A percentile compares a stretch with the other conserved stretches of the same genome.
Conservation (phyloP, 345 rosid species). For the Populus ilicifolia region DNA sequence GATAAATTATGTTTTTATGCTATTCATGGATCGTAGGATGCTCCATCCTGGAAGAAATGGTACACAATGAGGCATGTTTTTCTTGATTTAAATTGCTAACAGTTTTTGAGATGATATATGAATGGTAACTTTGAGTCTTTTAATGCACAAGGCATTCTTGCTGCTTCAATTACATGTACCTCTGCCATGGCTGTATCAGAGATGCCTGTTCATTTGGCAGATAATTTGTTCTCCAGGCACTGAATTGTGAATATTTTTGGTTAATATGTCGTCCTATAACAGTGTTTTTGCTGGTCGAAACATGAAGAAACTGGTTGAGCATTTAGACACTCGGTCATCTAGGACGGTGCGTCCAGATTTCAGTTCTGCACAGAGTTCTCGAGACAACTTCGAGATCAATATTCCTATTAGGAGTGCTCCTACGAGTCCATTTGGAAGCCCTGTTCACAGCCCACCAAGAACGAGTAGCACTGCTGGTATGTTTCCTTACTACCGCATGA, state of each 20-base stretch:
- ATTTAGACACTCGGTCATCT: conserved; percentile 23
- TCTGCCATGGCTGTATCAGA: not conserved
- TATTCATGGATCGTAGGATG: not conserved
- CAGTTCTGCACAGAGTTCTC: conserved; percentile 25
- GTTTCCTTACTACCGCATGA: conserved; percentile 35
- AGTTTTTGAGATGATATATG: not conserved
- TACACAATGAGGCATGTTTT: not conserved
- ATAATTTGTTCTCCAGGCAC: not conserved
- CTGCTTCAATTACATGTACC: not conserved
- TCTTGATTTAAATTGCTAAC: not conserved
- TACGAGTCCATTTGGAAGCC: conserved; percentile 58
- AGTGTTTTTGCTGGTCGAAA: conserved; percentile 37
- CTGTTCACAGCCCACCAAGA: conserved; percentile 54
- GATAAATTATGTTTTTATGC: not conserved
- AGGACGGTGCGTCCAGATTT: conserved; percentile 24
- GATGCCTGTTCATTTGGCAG: not conserved
- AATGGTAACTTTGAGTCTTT: not conserved
- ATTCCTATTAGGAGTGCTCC: conserved; percentile 65
- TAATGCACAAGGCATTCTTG: not conserved
- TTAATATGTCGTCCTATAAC: conserved; percentile 9
- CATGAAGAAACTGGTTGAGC: conserved; percentile 38
- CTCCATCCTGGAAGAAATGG: not conserved
- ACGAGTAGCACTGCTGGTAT: conserved; percentile 27
- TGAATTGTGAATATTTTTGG: not conserved
- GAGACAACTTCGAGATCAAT: conserved; percentile 40